phyloP scores from a whole-genome alignment of 306 rosid species.

The Purshia tridentata region DNA sequence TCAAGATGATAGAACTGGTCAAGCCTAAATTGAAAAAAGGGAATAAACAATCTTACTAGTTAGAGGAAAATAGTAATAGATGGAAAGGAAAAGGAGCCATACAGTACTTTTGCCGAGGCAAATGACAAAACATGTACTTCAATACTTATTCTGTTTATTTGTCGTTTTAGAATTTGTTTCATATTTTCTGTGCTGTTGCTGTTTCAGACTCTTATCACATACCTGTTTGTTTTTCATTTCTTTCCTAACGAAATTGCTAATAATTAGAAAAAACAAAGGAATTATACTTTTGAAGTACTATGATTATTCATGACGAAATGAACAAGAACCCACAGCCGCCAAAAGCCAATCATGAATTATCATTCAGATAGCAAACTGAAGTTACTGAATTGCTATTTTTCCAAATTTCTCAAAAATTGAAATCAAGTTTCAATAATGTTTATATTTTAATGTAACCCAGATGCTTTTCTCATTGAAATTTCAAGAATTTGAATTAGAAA shows the following conservation, averaged over 20 bases:
- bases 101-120: background rate
- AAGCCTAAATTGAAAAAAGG: conserved; percentile 44
- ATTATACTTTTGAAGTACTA: background rate
- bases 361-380: background rate
- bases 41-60: background rate
- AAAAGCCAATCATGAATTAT: background rate
- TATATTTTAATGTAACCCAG: background rate
- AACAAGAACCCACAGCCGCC: conserved; percentile 2
- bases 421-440: background rate
- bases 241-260: background rate
- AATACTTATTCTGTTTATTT: background rate
- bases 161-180: too few relatives aligned
- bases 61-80: background rate
- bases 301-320: background rate
- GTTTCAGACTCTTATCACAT: background rate
- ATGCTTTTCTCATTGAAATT: background rate
- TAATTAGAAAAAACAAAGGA: background rate
- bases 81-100: background rate
- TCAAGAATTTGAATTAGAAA: background rate
- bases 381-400: background rate
- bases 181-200: background rate
- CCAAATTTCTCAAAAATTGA: background rate
- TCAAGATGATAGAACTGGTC: conserved; percentile 70
- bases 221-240: background rate
- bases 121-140: background rate